Percentiles rank a stretch among this genome's conserved stretches.
These are phyloP conservation scores for Botrytis sinoallii DNA, from an alignment of 2,329 filamentous ascomycete genomes.

Conservation along the genomic window DNA sequence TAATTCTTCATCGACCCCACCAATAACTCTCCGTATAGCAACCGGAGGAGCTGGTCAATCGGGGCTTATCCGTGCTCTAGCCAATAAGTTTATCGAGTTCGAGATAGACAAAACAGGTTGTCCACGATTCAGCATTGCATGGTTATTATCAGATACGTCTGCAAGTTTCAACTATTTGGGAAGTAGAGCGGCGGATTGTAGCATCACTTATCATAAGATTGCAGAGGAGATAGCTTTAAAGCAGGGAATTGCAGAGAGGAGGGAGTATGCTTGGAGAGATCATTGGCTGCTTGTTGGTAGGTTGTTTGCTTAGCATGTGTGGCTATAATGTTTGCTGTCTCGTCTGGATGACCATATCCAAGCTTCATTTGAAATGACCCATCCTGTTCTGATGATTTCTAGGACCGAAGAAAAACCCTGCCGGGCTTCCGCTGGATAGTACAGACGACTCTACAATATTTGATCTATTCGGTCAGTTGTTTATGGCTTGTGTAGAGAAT, in stretches of 20 bases:
- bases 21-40: conserved; percentile 34
- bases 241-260: conserved; percentile 40
- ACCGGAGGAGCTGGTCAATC: conserved; percentile 39
- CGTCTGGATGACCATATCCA: not conserved
- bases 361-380: not conserved
- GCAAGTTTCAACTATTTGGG: conserved; percentile 45
- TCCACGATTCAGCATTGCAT: conserved; percentile 43
- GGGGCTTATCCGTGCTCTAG: conserved; percentile 38
- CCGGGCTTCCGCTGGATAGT: conserved; percentile 34
- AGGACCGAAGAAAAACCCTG: conserved; percentile 38
- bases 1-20: not conserved
- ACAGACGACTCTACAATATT: conserved; percentile 30
- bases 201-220: conserved; percentile 45
- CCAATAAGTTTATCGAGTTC: conserved; percentile 40
- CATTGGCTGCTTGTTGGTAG: conserved; percentile 46
- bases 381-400: not conserved
- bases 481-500: conserved; percentile 38
- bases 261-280: conserved; percentile 47
- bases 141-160: conserved; percentile 47
- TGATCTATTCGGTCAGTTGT: conserved; percentile 38
- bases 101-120: conserved; percentile 34
- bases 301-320: not conserved
- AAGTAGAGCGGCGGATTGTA: conserved; percentile 42
- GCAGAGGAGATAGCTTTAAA: conserved; percentile 46
- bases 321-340: not conserved